Percentiles rank a stretch among this genome's conserved stretches.
phyloP scores from a whole-genome alignment of 129 eudicot species.

The Lactuca saligna region DNA sequence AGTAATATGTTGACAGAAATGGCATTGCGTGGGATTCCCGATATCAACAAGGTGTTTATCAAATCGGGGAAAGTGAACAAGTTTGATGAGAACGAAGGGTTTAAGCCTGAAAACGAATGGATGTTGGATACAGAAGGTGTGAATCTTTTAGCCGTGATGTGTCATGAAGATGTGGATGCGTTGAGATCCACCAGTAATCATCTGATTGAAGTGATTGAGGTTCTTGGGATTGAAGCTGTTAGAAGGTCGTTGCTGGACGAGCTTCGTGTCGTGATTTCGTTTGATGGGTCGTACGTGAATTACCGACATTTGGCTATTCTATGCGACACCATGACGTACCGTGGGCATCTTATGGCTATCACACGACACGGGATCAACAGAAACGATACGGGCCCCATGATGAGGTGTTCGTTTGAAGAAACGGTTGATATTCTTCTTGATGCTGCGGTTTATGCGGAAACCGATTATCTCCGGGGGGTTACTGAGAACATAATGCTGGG shows the following conservation, averaged over 20 bases:
- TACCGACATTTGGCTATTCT: constrained; percentile 88
- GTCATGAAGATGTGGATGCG: constrained; percentile 90
- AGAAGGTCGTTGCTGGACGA: constrained; percentile 84
- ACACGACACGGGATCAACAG: constrained; percentile 97
- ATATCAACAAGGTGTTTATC: constrained; percentile 93
- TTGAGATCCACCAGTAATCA: constrained; percentile 88
- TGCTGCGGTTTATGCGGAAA: constrained; percentile 96
- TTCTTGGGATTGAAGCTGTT: constrained; percentile 96
- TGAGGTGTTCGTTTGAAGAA: constrained; percentile 97
- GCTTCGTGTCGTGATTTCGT: constrained; percentile 90
- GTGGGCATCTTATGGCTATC: constrained; percentile 97
- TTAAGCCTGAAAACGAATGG: constrained; percentile 86
- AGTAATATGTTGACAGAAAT: constrained; percentile 93
- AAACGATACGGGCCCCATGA: constrained; percentile 93
- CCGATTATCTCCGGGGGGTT: constrained; percentile 81
- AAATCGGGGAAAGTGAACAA: constrained; percentile 67
- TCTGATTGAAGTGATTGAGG: constrained; percentile 93
- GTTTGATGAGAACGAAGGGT: constrained; percentile 78
- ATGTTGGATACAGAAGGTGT: constrained; percentile 98
- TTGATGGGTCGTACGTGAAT: constrained; percentile 93
- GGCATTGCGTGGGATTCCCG: constrained; percentile 93
- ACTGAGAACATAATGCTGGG: constrained; percentile 95
- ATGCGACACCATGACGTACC: constrained; percentile 97
- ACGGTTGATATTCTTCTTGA: constrained; percentile 95
- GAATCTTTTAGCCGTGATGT: constrained; percentile 87